phyloP scores from a whole-genome alignment of 768 basidiomycete genomes.

The Russula olivacea region DNA sequence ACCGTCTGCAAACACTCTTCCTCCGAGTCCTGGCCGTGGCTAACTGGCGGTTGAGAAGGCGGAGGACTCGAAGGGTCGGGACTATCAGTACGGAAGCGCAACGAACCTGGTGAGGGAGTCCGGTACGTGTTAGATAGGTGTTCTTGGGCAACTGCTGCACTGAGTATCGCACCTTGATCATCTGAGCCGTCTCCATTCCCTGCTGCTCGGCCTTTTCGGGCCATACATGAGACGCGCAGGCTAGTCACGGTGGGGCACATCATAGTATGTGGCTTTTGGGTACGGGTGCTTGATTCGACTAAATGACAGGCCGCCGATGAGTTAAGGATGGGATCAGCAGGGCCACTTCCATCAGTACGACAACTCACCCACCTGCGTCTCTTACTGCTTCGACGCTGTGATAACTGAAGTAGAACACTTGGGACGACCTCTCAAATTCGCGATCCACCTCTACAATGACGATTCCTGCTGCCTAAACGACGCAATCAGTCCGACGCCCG shows the following conservation, averaged over 20 bases:
- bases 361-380: constrained; percentile 37
- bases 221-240: background rate
- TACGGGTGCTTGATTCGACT: constrained; percentile 38
- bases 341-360: background rate
- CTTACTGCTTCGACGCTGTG: constrained; percentile 37
- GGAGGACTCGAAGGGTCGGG: background rate
- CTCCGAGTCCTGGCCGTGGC: background rate
- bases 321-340: background rate
- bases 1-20: background rate
- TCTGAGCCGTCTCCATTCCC: background rate
- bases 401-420: constrained; percentile 39
- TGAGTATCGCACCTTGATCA: background rate
- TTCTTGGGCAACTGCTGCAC: too few species aligned
- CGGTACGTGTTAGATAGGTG: background rate
- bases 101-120: background rate
- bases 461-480: constrained; percentile 35
- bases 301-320: background rate
- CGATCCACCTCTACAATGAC: constrained; percentile 41
- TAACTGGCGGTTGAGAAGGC: background rate
- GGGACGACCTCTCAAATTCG: constrained; percentile 29
- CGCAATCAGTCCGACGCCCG: background rate
- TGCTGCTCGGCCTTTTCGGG: background rate
- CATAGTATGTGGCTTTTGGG: constrained; percentile 37
- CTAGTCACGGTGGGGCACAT: constrained; percentile 29
- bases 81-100: background rate